Conservation (phyloP, 2,329 filamentous ascomycete genomes). For the Penicillium paneum region DNA sequence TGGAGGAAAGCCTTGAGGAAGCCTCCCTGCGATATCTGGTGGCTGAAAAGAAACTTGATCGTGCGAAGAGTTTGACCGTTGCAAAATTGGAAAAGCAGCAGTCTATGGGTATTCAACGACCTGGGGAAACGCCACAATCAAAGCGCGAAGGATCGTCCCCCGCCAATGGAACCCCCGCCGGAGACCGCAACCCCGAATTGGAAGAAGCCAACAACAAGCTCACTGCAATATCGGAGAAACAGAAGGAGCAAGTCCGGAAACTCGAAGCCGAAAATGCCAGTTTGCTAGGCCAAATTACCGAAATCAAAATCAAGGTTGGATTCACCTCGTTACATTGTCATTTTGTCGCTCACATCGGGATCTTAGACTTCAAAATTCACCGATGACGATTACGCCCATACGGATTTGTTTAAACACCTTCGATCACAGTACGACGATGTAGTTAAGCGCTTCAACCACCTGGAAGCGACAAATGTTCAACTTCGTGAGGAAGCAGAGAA, state of each 20-base stretch:
- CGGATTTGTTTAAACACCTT: conserved; percentile 88
- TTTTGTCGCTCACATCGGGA: conserved; percentile 6
- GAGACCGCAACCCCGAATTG: conserved; percentile 62
- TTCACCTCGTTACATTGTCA: background rate
- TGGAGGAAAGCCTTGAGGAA: conserved; percentile 81
- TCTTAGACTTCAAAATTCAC: conserved; percentile 64
- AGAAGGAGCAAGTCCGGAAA: conserved; percentile 82
- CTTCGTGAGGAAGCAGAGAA: conserved; percentile 82
- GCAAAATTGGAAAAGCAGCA: conserved; percentile 91
- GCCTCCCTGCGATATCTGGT: conserved; percentile 91
- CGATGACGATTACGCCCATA: conserved; percentile 91
- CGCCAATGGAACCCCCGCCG: conserved; percentile 56
- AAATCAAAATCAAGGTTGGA: conserved; percentile 58
- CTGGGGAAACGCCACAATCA: conserved; percentile 46
- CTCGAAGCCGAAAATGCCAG: conserved; percentile 72
- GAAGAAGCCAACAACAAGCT: conserved; percentile 76
- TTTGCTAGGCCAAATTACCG: conserved; percentile 74
- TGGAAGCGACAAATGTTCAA: conserved; percentile 84
- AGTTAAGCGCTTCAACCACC: conserved; percentile 83
- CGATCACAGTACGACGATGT: conserved; percentile 89
- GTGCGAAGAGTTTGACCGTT: conserved; percentile 81
- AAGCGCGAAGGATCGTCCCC: conserved; percentile 52
- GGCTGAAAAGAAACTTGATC: conserved; percentile 90
- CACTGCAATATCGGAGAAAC: conserved; percentile 70
- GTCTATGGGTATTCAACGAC: conserved; percentile 61